phyloP scores from a whole-genome alignment of 1,284 basidiomycete species.

The Spongiforma sp. region DNA sequence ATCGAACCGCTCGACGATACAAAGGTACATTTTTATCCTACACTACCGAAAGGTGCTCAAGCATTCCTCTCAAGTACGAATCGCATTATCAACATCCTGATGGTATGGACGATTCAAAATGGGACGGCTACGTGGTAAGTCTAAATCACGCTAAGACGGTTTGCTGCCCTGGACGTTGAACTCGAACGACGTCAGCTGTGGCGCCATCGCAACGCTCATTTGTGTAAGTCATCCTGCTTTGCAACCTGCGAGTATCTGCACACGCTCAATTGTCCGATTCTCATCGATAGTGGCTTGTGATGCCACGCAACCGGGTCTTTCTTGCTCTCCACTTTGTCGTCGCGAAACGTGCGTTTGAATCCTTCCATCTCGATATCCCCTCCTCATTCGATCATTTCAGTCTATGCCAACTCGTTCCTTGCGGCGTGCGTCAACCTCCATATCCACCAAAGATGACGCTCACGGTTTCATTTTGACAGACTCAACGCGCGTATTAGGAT shows the following conservation, averaged over 20 bases:
- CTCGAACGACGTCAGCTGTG: conserved; percentile 37
- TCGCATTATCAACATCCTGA: conserved; percentile 50
- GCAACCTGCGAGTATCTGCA: not conserved
- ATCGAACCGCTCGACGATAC: conserved; percentile 41
- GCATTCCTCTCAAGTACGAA: conserved; percentile 42
- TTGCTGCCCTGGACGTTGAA: not conserved
- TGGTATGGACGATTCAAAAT: conserved; percentile 55
- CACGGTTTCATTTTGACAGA: conserved; percentile 15
- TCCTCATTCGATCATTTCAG: conserved; percentile 9
- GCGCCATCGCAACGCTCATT: conserved; percentile 44
- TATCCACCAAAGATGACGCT: too few species aligned
- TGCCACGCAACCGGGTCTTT: conserved; percentile 47
- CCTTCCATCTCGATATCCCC: not conserved
- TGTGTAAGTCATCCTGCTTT: conserved; percentile 44
- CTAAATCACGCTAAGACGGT: not conserved
- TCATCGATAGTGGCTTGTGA: conserved; percentile 45
- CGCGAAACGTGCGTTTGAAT: conserved; percentile 45
- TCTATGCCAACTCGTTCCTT: conserved; percentile 33
- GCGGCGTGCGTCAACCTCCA: conserved; percentile 35
- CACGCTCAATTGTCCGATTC: not conserved
- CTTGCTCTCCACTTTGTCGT: conserved; percentile 53
- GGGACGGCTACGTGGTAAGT: conserved; percentile 51
- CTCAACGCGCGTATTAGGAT: conserved; percentile 26
- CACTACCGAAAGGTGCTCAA: not conserved
- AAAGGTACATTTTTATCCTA: conserved; percentile 37